Percentiles rank a stretch among this genome's conserved stretches.
Evolutionary conservation across 176 grass and related monocot species (phyloP).

Genomic region (Tuctoria greenei): DNA sequence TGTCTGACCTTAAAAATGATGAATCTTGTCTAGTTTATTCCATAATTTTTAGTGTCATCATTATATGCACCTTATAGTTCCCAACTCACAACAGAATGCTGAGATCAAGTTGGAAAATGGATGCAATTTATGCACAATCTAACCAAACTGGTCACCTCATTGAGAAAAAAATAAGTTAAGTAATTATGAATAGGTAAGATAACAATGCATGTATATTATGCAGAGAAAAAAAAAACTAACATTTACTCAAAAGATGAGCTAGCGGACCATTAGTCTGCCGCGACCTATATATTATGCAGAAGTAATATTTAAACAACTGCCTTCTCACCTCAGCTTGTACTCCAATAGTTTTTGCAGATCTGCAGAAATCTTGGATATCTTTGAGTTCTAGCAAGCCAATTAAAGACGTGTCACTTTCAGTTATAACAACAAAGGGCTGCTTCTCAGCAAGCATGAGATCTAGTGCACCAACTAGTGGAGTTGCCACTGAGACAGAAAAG

Average conservation of each 20-base stretch:
- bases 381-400: conserved; percentile 63
- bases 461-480: conserved; percentile 54
- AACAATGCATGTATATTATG: not conserved
- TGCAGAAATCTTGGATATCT: conserved; percentile 70
- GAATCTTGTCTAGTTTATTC: not conserved
- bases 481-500: conserved; percentile 53
- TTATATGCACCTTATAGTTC: not conserved
- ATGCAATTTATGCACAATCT: not conserved
- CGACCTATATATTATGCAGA: not conserved
- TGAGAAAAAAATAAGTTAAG: not conserved
- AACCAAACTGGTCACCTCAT: not conserved
- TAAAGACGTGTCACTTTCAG: conserved; percentile 34
- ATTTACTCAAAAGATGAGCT: conserved; percentile 13
- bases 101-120: conserved; percentile 8
- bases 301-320: not conserved
- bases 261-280: not conserved
- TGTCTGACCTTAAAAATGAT: not conserved
- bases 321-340: conserved; percentile 44
- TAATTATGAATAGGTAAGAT: conserved; percentile 9
- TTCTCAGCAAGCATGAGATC: conserved; percentile 70
- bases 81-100: not conserved
- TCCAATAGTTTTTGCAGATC: conserved; percentile 24
- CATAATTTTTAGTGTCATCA: not conserved
- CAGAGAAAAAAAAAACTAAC: conserved; percentile 1
- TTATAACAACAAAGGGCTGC: conserved; percentile 67